Percentiles rank a stretch among this genome's conserved stretches.
Evolutionary conservation across 306 rosid species (phyloP).

Genomic region (Cicer pinnatifidum): DNA sequence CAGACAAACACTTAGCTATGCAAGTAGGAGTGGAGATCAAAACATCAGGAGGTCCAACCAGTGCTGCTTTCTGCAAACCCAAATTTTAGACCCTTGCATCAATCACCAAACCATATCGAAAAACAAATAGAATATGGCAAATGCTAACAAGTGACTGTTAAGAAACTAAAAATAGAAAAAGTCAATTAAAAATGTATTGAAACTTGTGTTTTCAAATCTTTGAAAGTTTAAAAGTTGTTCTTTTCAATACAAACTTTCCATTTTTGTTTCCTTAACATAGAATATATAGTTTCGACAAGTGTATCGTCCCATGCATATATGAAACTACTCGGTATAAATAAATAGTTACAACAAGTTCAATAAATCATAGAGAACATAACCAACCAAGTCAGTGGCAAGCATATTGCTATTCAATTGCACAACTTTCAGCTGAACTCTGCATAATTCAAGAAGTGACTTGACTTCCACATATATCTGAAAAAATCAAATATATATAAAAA

Average conservation of each 20-base stretch:
- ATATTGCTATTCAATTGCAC: slow-evolving; percentile 80
- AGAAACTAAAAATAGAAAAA: too few species aligned
- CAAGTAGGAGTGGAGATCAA: slow-evolving; percentile 93
- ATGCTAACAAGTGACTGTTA: too few species aligned
- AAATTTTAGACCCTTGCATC: slow-evolving; percentile 31
- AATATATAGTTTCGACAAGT: background rate
- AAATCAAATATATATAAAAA: slow-evolving; percentile 4
- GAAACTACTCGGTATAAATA: background rate
- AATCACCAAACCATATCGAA: slow-evolving; percentile 12
- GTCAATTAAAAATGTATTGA: too few species aligned
- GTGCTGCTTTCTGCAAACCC: slow-evolving; percentile 67
- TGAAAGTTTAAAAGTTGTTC: too few species aligned
- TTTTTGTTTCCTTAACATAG: too few species aligned
- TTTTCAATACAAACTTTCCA: too few species aligned
- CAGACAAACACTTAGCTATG: slow-evolving; percentile 77
- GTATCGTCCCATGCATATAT: background rate
- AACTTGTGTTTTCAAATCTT: too few species aligned
- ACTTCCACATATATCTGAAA: slow-evolving; percentile 74
- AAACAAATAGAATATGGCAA: background rate
- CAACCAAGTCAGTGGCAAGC: slow-evolving; percentile 75
- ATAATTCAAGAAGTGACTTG: slow-evolving; percentile 66
- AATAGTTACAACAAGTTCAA: background rate
- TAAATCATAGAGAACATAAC: slow-evolving; percentile 45
- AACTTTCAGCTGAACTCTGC: slow-evolving; percentile 80
- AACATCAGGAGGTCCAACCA: slow-evolving; percentile 81